phyloP scores from a whole-genome alignment of 495 filamentous ascomycete genomes.

The Pyrenula aspistea region DNA sequence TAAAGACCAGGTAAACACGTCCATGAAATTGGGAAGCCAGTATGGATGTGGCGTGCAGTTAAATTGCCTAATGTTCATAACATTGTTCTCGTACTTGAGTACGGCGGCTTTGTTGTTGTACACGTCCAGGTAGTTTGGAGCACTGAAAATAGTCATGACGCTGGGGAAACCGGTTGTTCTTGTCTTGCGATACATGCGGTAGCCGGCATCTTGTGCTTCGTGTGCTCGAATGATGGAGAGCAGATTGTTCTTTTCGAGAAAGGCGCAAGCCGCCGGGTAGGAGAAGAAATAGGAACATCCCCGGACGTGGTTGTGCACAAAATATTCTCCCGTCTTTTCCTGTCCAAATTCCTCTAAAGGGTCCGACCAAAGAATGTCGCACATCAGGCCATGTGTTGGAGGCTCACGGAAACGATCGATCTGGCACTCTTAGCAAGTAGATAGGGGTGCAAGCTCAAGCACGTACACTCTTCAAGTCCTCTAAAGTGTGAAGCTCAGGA shows the following conservation, averaged over 20 bases:
- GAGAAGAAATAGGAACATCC: constrained; percentile 99
- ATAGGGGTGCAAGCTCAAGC: not conserved
- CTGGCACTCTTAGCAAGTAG: constrained; percentile 27
- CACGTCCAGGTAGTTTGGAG: constrained; percentile 97
- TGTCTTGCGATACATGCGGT: constrained; percentile 98
- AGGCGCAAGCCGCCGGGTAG: constrained; percentile 94
- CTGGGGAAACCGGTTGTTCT: constrained; percentile 95
- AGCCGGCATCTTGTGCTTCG: constrained; percentile 96
- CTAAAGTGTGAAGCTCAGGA: constrained; percentile 88
- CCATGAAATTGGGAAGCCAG: constrained; percentile 99
- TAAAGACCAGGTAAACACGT: constrained; percentile 98
- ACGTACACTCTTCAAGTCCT: constrained; percentile 78
- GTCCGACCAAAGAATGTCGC: constrained; percentile 97
- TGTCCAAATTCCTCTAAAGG: constrained; percentile 98
- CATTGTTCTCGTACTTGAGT: constrained; percentile 98
- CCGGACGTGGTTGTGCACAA: constrained; percentile 94
- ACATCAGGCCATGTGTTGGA: constrained; percentile 95
- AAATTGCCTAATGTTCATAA: constrained; percentile 99
- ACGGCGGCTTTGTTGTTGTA: constrained; percentile 99
- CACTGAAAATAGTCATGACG: constrained; percentile 99
- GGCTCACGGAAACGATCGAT: constrained; percentile 97
- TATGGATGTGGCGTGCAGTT: constrained; percentile 99
- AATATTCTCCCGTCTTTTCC: constrained; percentile 94
- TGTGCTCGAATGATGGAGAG: constrained; percentile 97
- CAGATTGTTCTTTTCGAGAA: constrained; percentile 97